Percentiles rank a stretch among this genome's conserved stretches.
These are phyloP conservation scores for Articulospora tetracladia DNA, from an alignment of 495 filamentous ascomycete species.

Conservation along the genomic window DNA sequence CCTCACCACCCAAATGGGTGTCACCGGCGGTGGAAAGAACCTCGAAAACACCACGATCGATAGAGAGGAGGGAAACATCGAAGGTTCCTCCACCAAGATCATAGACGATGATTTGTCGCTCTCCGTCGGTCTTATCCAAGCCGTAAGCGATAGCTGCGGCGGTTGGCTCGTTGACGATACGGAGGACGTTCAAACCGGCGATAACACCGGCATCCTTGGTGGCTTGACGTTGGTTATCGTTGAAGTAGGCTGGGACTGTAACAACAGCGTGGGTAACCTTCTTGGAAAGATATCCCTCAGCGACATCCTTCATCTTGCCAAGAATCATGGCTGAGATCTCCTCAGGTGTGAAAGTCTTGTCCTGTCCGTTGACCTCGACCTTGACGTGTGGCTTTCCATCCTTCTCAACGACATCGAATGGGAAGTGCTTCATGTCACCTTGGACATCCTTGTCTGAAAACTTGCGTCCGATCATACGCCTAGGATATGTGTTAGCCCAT, in stretches of 20 bases:
- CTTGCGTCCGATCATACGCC: conserved; percentile 88
- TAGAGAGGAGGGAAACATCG: conserved; percentile 97
- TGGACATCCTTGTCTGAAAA: conserved; percentile 83
- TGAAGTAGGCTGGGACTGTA: conserved; percentile 98
- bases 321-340: conserved; percentile 86
- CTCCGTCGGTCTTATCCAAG: conserved; percentile 79
- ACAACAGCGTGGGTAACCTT: conserved; percentile 96
- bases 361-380: conserved; percentile 68
- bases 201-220: conserved; percentile 97
- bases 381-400: conserved; percentile 78
- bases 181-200: conserved; percentile 92
- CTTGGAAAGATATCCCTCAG: conserved; percentile 89
- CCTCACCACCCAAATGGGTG: conserved; percentile 98
- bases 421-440: conserved; percentile 84
- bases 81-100: conserved; percentile 99
- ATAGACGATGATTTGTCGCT: conserved; percentile 92
- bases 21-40: conserved; percentile 98
- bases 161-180: conserved; percentile 94
- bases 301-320: conserved; percentile 96
- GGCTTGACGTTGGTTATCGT: conserved; percentile 96
- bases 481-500: conserved; percentile 30
- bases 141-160: conserved; percentile 86
- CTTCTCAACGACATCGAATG: conserved; percentile 79
- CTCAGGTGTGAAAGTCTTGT: conserved; percentile 81
- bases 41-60: conserved; percentile 97